Conservation (phyloP, 1,284 basidiomycete genomes). For the Trichosporon sp. region DNA sequence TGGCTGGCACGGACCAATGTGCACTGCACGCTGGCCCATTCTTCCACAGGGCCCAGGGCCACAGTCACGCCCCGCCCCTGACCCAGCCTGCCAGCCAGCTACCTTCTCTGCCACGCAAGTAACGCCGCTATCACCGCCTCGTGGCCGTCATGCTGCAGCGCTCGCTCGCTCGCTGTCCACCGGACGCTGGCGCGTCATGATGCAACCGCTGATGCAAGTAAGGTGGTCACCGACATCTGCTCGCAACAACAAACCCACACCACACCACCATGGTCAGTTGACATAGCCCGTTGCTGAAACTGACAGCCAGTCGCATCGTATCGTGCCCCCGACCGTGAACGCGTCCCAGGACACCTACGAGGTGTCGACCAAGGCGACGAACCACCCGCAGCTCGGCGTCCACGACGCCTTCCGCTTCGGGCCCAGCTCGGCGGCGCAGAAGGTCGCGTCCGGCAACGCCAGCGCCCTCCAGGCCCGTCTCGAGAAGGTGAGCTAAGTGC, state of each 20-base stretch:
- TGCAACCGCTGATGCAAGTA: neutral
- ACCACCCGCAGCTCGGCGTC: conserved; percentile 42
- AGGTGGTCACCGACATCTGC: neutral
- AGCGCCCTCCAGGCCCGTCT: conserved; percentile 45
- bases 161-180: neutral
- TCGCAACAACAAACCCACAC: conserved; percentile 7
- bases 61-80: neutral
- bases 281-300: neutral
- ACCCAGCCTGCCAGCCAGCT: neutral
- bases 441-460: conserved; percentile 30
- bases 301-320: conserved; percentile 34
- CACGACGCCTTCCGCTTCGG: conserved; percentile 48
- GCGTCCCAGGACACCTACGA: conserved; percentile 36
- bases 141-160: neutral
- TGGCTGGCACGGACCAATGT: neutral
- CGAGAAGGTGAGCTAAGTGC: conserved; percentile 38
- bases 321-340: conserved; percentile 40
- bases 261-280: conserved; percentile 24
- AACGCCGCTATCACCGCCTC: conserved; percentile 11
- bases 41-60: neutral
- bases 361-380: conserved; percentile 42
- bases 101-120: neutral
- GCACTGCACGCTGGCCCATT: neutral
- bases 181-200: conserved; percentile 10
- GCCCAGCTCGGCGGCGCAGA: conserved; percentile 37